A percentile compares a stretch with the other conserved stretches of the same genome.
Evolutionary conservation across 2,329 filamentous ascomycete species (phyloP).

Genomic region (Tolypocladium album): DNA sequence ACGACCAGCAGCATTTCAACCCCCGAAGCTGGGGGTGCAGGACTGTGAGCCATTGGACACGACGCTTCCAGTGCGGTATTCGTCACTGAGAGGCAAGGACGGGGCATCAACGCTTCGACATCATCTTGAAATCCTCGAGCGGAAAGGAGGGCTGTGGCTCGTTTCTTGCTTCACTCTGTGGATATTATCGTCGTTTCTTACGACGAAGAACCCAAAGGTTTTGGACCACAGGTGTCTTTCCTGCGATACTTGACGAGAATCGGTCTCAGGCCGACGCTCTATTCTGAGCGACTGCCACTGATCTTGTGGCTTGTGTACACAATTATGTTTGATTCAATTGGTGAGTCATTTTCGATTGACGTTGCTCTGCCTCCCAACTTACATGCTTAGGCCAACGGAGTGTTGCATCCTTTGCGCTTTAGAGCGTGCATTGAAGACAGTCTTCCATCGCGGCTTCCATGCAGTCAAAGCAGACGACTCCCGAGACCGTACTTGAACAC

Average conservation of each 20-base stretch:
- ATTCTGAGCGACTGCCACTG: neutral
- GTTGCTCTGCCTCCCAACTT: neutral
- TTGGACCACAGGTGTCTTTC: neutral
- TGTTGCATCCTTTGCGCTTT: neutral
- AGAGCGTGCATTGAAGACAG: neutral
- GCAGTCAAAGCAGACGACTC: no score
- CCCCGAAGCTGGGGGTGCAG: slow-evolving; percentile 41
- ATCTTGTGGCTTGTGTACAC: neutral
- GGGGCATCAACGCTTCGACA: slow-evolving; percentile 8
- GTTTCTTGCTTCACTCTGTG: neutral
- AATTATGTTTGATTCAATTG: neutral
- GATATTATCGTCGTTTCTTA: neutral
- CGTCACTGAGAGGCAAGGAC: slow-evolving; percentile 11
- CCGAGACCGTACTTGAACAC: neutral
- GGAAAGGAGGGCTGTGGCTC: neutral
- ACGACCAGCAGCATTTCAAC: slow-evolving; percentile 23
- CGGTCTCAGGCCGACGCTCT: neutral
- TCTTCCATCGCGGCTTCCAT: neutral
- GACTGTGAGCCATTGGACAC: slow-evolving; percentile 23
- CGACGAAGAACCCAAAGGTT: neutral
- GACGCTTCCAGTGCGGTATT: slow-evolving; percentile 13
- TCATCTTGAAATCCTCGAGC: neutral
- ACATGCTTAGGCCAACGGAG: neutral
- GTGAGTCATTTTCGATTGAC: neutral
- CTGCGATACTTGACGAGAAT: neutral